A percentile compares a stretch with the other conserved stretches of the same genome.
These are phyloP conservation scores for Prunus fruticosa DNA, from an alignment of 306 rosid genomes.

Conservation along the genomic window DNA sequence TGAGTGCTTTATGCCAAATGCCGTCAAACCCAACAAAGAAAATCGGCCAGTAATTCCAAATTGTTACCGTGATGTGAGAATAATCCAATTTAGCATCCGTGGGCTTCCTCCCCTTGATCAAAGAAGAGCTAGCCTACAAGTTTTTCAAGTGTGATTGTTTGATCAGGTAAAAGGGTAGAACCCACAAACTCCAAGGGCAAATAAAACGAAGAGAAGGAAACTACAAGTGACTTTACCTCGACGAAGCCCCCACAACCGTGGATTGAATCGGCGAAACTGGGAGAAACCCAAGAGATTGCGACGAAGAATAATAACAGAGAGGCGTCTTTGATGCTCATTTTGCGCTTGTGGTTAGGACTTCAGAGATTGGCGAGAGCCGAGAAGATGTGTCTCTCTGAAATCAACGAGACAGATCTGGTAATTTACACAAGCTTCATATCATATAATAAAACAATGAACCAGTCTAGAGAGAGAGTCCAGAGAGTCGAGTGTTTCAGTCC, in stretches of 20 bases:
- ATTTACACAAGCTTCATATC: neutral
- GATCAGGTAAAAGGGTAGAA: neutral
- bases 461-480: neutral
- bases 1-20: neutral
- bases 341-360: neutral
- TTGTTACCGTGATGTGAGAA: conserved; percentile 71
- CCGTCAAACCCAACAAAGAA: neutral
- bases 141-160: neutral
- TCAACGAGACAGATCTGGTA: neutral
- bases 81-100: conserved; percentile 77
- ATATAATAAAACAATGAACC: no score
- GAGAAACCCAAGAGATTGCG: conserved; percentile 37
- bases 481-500: neutral
- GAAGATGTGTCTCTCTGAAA: neutral
- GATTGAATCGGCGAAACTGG: conserved; percentile 64
- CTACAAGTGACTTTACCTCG: conserved; percentile 36
- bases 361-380: conserved; percentile 12
- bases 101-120: conserved; percentile 68
- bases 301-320: conserved; percentile 23
- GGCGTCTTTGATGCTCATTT: conserved; percentile 44
- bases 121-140: conserved; percentile 70
- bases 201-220: neutral
- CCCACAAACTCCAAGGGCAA: neutral
- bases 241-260: conserved; percentile 76
- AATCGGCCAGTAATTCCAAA: neutral